Base-by-base conservation (phyloP, 768 basidiomycete species). In the Boletus insuetus region DNA sequence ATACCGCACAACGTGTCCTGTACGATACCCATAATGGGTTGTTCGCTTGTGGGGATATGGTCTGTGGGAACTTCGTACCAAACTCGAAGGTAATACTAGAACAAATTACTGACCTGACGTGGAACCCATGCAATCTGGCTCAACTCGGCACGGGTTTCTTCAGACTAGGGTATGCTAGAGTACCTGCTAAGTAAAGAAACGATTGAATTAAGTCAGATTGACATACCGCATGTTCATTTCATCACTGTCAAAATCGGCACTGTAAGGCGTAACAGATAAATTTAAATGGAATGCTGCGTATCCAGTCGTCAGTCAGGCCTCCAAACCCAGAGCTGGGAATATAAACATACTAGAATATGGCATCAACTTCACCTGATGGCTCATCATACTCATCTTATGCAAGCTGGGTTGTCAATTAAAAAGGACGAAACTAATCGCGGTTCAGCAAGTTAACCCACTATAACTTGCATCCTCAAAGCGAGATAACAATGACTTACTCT, bases 351-450 rank as follows among this genome's bases (percentile, higher is more conserved):
- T 98, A 20, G 95, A 98, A 74, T 98, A 98, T 12, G 92, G 91
- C 94, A 98, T 97, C 56, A 98, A 76, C 66, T 90, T 93, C 31
- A 98, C 91, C 35, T 95, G 86, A 76, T 98, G 96, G 72, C 91
- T 91, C 97, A 98, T 98, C 97, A 98, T 98, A 80, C 94, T 96
- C 97, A 98, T 98, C 74, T 99, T 99, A 73, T 99, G 97, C 72
- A 98, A 74, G 81, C 87, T 90, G 11, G 97, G 97, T 69, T 99
- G 97, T 50, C 97, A 94, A 72, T 99, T 98, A 78, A 99, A 98
- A 50, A 99, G 76, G 54, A 71, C 60, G 46, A 65, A 60, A 24
- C 60, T 62, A 8, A 24, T 0, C 64, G 38, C 38, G 17, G 7
- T 60, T 29, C 38, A 45, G n/a, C 35, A 47, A 24, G 56, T 51